Evolutionary conservation across 1,284 basidiomycete genomes (phyloP).

Genomic region (Peniophora sp.): DNA sequence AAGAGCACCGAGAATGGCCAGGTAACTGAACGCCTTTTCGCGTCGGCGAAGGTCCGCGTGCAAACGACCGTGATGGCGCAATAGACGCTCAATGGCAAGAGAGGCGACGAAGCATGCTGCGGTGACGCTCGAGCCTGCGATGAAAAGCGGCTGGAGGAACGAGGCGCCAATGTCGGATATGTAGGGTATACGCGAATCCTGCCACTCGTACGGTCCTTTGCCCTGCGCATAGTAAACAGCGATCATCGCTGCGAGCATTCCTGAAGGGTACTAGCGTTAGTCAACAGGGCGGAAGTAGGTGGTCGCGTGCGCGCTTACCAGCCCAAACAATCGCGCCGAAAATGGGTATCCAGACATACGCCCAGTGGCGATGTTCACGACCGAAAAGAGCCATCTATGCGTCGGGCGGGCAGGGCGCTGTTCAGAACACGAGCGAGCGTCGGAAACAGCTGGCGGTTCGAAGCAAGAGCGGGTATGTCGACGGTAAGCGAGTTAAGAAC

Average conservation of each 20-base stretch:
- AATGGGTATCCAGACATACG: conserved; percentile 56
- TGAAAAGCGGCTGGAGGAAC: conserved; percentile 64
- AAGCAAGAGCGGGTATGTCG: background rate
- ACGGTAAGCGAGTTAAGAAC: too few species aligned
- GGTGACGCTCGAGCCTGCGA: conserved; percentile 53
- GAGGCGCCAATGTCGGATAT: conserved; percentile 70
- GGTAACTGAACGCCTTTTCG: conserved; percentile 43
- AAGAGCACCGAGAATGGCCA: conserved; percentile 53
- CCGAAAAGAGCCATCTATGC: conserved; percentile 13
- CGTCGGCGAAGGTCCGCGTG: conserved; percentile 47
- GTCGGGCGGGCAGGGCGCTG: background rate
- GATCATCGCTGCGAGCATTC: conserved; percentile 56
- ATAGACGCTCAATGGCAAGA: conserved; percentile 49
- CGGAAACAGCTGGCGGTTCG: background rate
- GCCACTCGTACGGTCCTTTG: conserved; percentile 37
- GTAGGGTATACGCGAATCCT: conserved; percentile 53
- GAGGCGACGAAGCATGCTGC: conserved; percentile 52
- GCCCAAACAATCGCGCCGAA: conserved; percentile 59
- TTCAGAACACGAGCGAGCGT: background rate
- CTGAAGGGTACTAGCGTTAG: conserved; percentile 17
- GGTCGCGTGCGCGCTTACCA: conserved; percentile 20
- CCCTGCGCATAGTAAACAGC: conserved; percentile 54
- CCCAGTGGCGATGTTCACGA: conserved; percentile 39
- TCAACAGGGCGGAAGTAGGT: too few species aligned
- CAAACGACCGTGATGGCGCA: conserved; percentile 59